Conservation (phyloP, 2,329 filamentous ascomycete species). For the Epichloe hybrida region DNA sequence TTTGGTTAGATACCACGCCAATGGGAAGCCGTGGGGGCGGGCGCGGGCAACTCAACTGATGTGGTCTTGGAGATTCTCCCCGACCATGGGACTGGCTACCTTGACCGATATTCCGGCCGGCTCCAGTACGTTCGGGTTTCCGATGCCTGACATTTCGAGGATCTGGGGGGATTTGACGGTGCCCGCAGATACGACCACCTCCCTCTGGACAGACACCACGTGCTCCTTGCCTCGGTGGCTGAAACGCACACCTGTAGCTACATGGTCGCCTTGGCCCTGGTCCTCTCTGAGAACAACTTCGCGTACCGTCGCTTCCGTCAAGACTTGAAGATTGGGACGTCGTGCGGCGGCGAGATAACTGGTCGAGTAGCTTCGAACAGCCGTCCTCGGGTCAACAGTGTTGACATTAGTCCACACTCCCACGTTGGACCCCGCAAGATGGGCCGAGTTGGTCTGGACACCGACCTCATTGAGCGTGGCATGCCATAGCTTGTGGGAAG, state of each 20-base stretch:
- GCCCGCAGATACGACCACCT: constrained; percentile 47
- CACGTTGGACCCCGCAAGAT: constrained; percentile 33
- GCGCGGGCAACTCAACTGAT: constrained; percentile 9
- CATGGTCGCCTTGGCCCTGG: constrained; percentile 3
- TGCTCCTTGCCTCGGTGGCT: constrained; percentile 22
- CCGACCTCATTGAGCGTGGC: constrained; percentile 32
- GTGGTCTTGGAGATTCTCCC: constrained; percentile 37
- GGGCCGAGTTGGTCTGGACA: constrained; percentile 25
- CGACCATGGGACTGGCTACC: constrained; percentile 30
- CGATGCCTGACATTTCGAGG: constrained; percentile 49
- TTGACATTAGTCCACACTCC: constrained; percentile 37
- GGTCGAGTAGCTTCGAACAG: constrained; percentile 33
- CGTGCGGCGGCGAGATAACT: constrained; percentile 28
- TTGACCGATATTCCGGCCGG: constrained; percentile 24
- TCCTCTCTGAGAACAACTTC: constrained; percentile 15
- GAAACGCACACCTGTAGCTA: constrained; percentile 21
- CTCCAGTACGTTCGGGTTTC: constrained; percentile 24
- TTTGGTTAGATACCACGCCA: background rate
- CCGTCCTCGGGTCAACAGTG: constrained; percentile 31
- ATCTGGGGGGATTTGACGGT: constrained; percentile 42
- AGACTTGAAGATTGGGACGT: constrained; percentile 27
- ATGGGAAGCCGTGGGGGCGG: no score
- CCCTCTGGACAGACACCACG: constrained; percentile 27
- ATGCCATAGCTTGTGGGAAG: constrained; percentile 33
- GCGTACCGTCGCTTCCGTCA: constrained; percentile 17